Conservation (phyloP, 129 eudicot species). For the Cynara cardunculus region DNA sequence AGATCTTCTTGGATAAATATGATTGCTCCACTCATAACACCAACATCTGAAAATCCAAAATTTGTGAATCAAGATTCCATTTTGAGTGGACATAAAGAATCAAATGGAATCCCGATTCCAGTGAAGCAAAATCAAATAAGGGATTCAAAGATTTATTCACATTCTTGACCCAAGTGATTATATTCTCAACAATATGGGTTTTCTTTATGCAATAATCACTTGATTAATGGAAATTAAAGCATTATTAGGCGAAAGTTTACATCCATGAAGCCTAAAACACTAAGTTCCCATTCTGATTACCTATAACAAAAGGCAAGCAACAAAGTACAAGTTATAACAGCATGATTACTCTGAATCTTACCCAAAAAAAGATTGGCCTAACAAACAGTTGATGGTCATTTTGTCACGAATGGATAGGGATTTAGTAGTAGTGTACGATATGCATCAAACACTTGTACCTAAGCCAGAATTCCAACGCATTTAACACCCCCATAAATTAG, state of each 20-base stretch:
- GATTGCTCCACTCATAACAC: conserved; percentile 94
- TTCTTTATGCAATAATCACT: neutral
- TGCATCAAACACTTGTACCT: conserved; percentile 19
- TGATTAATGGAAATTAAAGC: neutral
- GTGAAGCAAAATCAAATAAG: neutral
- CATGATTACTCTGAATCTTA: neutral
- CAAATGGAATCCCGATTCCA: neutral
- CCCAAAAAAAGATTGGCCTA: conserved; percentile 1
- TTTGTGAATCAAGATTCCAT: neutral
- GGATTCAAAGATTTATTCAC: neutral
- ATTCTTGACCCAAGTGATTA: neutral
- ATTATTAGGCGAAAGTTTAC: neutral
- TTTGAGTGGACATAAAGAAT: neutral
- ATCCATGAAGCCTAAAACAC: neutral
- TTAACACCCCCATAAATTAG: conserved; percentile 23
- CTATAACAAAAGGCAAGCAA: neutral
- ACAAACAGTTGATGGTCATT: neutral
- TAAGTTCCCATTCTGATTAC: neutral
- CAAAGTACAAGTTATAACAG: conserved; percentile 4
- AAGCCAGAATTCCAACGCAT: conserved; percentile 24
- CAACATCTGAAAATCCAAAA: conserved; percentile 54
- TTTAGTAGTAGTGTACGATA: conserved; percentile 14
- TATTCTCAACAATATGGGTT: neutral
- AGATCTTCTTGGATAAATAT: conserved; percentile 73
- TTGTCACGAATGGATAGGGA: neutral